phyloP scores from a whole-genome alignment of 2,329 filamentous ascomycete genomes.

The Arachnomyces sp. region DNA sequence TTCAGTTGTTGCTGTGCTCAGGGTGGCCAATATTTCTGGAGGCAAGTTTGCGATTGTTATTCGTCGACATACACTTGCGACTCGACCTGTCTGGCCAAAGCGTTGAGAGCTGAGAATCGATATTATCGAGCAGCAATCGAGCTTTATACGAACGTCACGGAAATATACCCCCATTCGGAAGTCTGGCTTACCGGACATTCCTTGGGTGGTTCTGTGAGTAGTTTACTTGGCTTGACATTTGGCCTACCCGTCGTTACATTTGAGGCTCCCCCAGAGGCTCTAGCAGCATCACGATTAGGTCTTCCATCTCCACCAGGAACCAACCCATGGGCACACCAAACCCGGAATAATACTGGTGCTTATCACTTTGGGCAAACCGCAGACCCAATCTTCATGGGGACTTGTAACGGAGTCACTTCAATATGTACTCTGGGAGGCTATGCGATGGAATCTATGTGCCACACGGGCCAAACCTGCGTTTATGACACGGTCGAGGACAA shows the following conservation, averaged over 20 bases:
- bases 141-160: constrained; percentile 85
- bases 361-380: constrained; percentile 94
- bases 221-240: constrained; percentile 84
- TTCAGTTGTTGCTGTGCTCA: constrained; percentile 97
- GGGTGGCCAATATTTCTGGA: constrained; percentile 82
- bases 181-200: constrained; percentile 92
- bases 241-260: constrained; percentile 87
- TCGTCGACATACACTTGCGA: constrained; percentile 84
- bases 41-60: constrained; percentile 88
- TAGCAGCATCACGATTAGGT: constrained; percentile 75
- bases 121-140: constrained; percentile 88
- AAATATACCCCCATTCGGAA: constrained; percentile 72
- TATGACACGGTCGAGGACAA: constrained; percentile 90
- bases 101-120: constrained; percentile 70
- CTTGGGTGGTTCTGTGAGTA: constrained; percentile 78
- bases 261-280: constrained; percentile 82
- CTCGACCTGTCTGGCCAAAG: constrained; percentile 72
- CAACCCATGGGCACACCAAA: constrained; percentile 62
- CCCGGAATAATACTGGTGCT: constrained; percentile 62
- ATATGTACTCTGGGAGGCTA: constrained; percentile 88
- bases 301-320: constrained; percentile 76
- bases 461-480: constrained; percentile 76
- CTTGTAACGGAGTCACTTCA: constrained; percentile 82
- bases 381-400: constrained; percentile 89
- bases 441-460: constrained; percentile 86